These are phyloP conservation scores for Flaveria ramosissima DNA, from an alignment of 129 eudicot genomes.

Conservation along the genomic window DNA sequence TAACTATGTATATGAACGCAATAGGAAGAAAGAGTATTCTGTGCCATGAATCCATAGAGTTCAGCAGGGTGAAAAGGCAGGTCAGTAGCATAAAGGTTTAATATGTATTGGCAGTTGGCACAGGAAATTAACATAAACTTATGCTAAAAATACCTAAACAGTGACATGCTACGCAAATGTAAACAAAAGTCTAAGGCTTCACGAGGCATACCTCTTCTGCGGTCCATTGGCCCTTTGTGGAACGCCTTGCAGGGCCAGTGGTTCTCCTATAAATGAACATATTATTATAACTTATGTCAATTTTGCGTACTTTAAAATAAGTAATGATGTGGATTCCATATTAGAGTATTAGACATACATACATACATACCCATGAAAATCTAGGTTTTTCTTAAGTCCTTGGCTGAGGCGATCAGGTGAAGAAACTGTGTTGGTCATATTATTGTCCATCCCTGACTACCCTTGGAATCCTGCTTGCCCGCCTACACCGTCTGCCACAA, in stretches of 20 bases:
- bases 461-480: neutral
- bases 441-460: constrained; percentile 2
- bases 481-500: neutral
- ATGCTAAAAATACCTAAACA: neutral
- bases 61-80: neutral
- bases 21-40: neutral
- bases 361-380: constrained; percentile 59
- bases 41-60: neutral
- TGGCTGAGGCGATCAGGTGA: constrained; percentile 44
- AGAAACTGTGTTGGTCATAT: constrained; percentile 51
- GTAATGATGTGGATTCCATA: neutral
- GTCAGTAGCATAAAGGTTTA: too few species aligned
- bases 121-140: neutral
- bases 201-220: constrained; percentile 56
- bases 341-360: too few species aligned
- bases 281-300: neutral
- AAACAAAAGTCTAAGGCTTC: neutral
- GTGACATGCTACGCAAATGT: too few species aligned
- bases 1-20: neutral
- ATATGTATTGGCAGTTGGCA: neutral
- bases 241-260: constrained; percentile 84
- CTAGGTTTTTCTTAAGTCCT: constrained; percentile 43
- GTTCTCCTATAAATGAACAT: constrained; percentile 49
- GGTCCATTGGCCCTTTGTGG: constrained; percentile 93
- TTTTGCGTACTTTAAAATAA: neutral